phyloP scores from a whole-genome alignment of 345 rosid genomes.

The Eutrema heterophyllum region DNA sequence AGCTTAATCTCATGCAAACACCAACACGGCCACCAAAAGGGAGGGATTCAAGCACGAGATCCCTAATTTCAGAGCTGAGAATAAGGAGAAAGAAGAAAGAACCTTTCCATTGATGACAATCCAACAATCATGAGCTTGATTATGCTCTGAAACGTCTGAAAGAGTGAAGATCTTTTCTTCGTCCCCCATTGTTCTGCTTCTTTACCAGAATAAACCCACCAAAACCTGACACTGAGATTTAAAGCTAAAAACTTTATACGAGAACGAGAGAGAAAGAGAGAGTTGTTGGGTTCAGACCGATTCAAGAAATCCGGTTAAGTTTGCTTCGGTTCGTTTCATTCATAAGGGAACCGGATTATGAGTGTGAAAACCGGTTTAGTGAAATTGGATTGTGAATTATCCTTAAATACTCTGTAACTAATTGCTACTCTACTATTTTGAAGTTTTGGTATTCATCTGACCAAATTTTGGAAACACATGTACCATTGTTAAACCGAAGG shows the following conservation, averaged over 20 bases:
- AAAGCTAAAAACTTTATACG: constrained; percentile 23
- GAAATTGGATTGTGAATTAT: not conserved
- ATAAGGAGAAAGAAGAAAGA: constrained; percentile 8
- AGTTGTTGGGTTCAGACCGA: constrained; percentile 23
- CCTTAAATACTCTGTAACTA: not conserved
- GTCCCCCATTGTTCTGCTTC: constrained; percentile 39
- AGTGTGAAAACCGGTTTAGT: constrained; percentile 1
- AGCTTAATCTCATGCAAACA: not conserved
- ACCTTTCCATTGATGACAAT: constrained; percentile 65
- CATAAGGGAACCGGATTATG: not conserved
- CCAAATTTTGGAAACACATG: not conserved
- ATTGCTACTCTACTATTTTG: not conserved
- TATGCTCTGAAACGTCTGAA: constrained; percentile 63
- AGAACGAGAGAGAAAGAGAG: constrained; percentile 7
- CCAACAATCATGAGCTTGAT: constrained; percentile 58
- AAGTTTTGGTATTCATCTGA: not conserved
- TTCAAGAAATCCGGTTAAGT: constrained; percentile 4
- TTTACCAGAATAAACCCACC: constrained; percentile 12
- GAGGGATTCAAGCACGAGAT: constrained; percentile 8
- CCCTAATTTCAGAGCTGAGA: not conserved
- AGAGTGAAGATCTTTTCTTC: constrained; percentile 54
- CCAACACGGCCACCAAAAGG: not conserved
- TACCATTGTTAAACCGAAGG: constrained; percentile 4
- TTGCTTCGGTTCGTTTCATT: constrained; percentile 1
- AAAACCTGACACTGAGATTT: constrained; percentile 28